Percentiles rank a stretch among this genome's conserved stretches.
phyloP scores from a whole-genome alignment of 257 asterid genomes.

The Nicotiana obtusifolia region DNA sequence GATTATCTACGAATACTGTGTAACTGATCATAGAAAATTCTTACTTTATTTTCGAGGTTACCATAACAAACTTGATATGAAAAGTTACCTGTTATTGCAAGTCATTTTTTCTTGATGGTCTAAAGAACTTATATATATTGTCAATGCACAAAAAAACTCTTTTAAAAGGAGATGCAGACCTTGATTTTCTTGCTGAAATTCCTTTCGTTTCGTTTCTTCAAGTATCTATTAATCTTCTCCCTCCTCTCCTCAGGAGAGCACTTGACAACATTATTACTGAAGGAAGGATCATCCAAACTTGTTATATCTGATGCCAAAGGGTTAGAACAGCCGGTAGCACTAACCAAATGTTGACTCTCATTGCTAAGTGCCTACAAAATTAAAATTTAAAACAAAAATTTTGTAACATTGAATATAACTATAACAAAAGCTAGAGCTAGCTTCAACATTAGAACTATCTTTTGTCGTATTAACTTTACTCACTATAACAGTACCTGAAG shows the following conservation, averaged over 20 bases:
- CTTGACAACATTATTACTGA: conserved; percentile 48
- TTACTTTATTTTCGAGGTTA: background rate
- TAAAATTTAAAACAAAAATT: background rate
- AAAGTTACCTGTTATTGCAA: too few species aligned
- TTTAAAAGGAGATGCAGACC: conserved; percentile 26
- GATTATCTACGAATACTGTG: too few species aligned
- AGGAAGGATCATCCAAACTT: conserved; percentile 60
- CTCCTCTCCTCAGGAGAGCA: conserved; percentile 82
- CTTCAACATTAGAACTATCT: background rate
- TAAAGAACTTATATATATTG: too few species aligned
- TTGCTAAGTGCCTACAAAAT: conserved; percentile 44
- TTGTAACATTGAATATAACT: background rate
- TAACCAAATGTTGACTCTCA: conserved; percentile 59
- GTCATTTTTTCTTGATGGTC: too few species aligned
- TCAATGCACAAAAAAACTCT: background rate
- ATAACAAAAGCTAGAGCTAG: background rate
- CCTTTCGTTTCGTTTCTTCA: conserved; percentile 85
- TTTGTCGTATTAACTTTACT: background rate
- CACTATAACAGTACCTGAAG: conserved; percentile 50
- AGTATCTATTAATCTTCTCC: conserved; percentile 71
- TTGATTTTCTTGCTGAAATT: conserved; percentile 96
- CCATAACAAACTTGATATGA: too few species aligned
- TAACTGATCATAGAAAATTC: background rate
- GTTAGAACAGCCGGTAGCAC: conserved; percentile 41
- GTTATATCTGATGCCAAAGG: conserved; percentile 70